phyloP scores from a whole-genome alignment of 2,329 filamentous ascomycete species.

The Meredithiella fracta region DNA sequence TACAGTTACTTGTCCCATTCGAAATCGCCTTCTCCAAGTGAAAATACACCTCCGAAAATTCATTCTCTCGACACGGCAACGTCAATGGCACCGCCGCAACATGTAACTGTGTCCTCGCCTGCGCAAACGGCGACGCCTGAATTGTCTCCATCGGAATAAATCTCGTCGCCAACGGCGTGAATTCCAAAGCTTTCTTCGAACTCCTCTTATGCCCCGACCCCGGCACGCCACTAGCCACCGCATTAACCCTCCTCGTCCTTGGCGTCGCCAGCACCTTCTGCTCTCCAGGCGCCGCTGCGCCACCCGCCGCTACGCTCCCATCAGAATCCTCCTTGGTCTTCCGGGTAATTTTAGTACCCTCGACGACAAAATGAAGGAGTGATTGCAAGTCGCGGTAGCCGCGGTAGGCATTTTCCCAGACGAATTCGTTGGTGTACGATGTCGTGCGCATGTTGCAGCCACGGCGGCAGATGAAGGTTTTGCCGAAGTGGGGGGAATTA shows the following conservation, averaged over 20 bases:
- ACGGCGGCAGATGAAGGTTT: slow-evolving; percentile 76
- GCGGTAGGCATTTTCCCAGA: slow-evolving; percentile 72
- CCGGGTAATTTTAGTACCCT: slow-evolving; percentile 52
- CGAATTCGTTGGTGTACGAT: slow-evolving; percentile 80
- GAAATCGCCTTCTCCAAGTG: slow-evolving; percentile 89
- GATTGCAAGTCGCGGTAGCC: slow-evolving; percentile 46
- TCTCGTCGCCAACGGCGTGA: slow-evolving; percentile 85
- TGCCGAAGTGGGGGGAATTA: slow-evolving; percentile 58
- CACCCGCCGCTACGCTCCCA: too few species aligned
- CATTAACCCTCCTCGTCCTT: slow-evolving; percentile 5
- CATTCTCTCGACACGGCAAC: slow-evolving; percentile 77
- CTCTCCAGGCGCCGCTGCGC: not conserved
- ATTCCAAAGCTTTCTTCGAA: slow-evolving; percentile 60
- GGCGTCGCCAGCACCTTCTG: slow-evolving; percentile 8
- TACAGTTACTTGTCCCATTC: slow-evolving; percentile 85
- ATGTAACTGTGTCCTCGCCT: slow-evolving; percentile 75
- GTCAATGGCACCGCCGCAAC: slow-evolving; percentile 83
- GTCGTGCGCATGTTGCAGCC: slow-evolving; percentile 80
- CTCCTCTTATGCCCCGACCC: slow-evolving; percentile 11
- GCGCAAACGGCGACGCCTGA: slow-evolving; percentile 74
- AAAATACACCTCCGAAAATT: slow-evolving; percentile 83
- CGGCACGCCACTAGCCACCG: not conserved
- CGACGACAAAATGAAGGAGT: slow-evolving; percentile 51
- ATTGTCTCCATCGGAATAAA: slow-evolving; percentile 59
- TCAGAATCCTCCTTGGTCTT: slow-evolving; percentile 17